Percentiles rank a stretch among this genome's conserved stretches.
These are phyloP conservation scores for Acacia crassicarpa DNA, from an alignment of 306 rosid species.

Conservation along the genomic window DNA sequence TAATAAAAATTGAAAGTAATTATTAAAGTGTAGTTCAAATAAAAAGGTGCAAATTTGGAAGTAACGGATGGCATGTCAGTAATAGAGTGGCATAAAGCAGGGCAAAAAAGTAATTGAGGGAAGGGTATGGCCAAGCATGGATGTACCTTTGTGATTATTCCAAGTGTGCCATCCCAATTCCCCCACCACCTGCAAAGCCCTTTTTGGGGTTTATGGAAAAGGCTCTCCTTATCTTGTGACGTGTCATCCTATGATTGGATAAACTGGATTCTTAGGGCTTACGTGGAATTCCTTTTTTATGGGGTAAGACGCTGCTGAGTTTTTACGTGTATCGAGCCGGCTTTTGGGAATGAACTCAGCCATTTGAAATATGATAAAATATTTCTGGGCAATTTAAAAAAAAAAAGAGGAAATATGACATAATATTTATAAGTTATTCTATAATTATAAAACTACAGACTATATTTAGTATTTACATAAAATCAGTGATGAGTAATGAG, in stretches of 20 bases:
- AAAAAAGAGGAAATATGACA: no score
- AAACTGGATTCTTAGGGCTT: conserved; percentile 52
- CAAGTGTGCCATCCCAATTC: conserved; percentile 32
- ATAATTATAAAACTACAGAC: no score
- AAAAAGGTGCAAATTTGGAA: not conserved
- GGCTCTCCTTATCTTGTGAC: conserved; percentile 69
- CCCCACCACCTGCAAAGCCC: conserved; percentile 16
- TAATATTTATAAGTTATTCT: no score
- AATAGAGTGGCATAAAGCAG: not conserved
- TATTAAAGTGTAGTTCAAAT: not conserved
- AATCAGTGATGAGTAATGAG: no score
- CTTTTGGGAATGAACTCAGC: not conserved
- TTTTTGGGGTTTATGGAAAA: conserved; percentile 28
- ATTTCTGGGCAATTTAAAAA: no score
- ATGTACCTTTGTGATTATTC: conserved; percentile 41
- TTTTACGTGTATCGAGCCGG: conserved; percentile 67
- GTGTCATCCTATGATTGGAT: conserved; percentile 43
- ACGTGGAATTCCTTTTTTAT: conserved; percentile 38
- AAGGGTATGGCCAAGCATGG: conserved; percentile 38
- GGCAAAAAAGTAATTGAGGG: conserved; percentile 36
- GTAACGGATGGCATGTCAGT: not conserved
- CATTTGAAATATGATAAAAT: not conserved
- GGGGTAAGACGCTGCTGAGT: conserved; percentile 32
- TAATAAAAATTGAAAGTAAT: not conserved
- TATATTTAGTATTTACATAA: no score